A percentile compares a stretch with the other conserved stretches of the same genome.
phyloP scores from a whole-genome alignment of 768 basidiomycete genomes.

The Coprinellus micaceus region DNA sequence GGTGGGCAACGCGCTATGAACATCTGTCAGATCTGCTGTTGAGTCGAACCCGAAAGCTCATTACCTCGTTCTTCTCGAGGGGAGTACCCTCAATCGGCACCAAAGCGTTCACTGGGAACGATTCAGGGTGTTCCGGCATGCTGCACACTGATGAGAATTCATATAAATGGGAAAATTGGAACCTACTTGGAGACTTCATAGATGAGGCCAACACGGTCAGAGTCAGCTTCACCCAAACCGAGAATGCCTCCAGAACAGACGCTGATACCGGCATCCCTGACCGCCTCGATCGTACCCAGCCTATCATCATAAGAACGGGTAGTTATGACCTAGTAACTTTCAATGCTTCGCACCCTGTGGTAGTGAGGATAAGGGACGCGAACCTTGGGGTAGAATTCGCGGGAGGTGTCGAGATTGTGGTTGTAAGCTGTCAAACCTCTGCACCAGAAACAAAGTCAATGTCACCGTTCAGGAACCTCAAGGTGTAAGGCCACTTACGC shows the following conservation, averaged over 20 bases:
- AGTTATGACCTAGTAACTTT: constrained; percentile 74
- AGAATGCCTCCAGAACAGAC: constrained; percentile 97
- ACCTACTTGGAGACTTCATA: constrained; percentile 88
- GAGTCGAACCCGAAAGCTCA: constrained; percentile 36
- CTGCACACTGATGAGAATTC: constrained; percentile 36
- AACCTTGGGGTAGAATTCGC: constrained; percentile 93
- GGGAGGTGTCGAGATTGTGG: constrained; percentile 96
- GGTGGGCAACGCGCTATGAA: constrained; percentile 70
- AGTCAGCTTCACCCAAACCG: constrained; percentile 87
- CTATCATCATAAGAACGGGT: constrained; percentile 93
- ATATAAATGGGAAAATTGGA: neutral
- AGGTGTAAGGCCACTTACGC: constrained; percentile 54
- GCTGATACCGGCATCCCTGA: constrained; percentile 92
- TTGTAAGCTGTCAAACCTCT: constrained; percentile 97
- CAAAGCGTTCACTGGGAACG: constrained; percentile 96
- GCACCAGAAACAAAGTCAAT: constrained; percentile 8
- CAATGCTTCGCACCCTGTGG: neutral
- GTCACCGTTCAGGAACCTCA: neutral
- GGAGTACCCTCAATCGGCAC: constrained; percentile 96
- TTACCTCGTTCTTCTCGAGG: constrained; percentile 82
- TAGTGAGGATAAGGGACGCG: neutral
- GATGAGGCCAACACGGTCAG: constrained; percentile 89
- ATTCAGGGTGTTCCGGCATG: constrained; percentile 96
- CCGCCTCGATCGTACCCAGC: constrained; percentile 82
- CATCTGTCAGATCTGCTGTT: constrained; percentile 24